These are phyloP conservation scores for Globisporangium lucens DNA, from an alignment of 352 stramenopile genomes.

Conservation along the genomic window DNA sequence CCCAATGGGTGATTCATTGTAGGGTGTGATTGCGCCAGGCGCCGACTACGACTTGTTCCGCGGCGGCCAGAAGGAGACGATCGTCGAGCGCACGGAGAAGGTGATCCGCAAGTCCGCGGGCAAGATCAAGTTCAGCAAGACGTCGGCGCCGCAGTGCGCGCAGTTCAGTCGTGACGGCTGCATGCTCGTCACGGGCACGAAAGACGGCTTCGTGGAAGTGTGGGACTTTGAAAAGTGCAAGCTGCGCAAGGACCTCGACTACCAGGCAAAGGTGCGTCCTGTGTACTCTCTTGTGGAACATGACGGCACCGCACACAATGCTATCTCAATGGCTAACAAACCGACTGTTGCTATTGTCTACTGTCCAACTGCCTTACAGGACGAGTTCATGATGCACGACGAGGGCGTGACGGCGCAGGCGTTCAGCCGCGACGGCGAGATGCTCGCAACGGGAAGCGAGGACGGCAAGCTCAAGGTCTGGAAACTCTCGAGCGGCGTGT, in stretches of 20 bases:
- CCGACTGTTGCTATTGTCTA: neutral
- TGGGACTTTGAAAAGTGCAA: conserved; percentile 92
- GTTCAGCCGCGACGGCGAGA: conserved; percentile 82
- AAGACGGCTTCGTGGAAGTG: conserved; percentile 94
- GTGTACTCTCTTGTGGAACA: neutral
- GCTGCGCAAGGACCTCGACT: conserved; percentile 90
- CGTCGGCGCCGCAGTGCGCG: conserved; percentile 74
- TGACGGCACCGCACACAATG: neutral
- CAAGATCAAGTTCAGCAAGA: conserved; percentile 90
- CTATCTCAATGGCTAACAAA: neutral
- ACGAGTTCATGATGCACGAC: conserved; percentile 94
- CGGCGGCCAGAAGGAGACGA: conserved; percentile 47
- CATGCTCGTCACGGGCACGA: conserved; percentile 91
- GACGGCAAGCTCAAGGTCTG: conserved; percentile 91
- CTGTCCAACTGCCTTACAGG: conserved; percentile 19
- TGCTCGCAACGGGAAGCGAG: conserved; percentile 87
- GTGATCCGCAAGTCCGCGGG: conserved; percentile 56
- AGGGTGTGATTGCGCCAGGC: conserved; percentile 33
- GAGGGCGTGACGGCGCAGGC: conserved; percentile 81
- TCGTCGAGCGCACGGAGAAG: conserved; percentile 60
- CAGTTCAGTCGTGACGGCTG: conserved; percentile 88
- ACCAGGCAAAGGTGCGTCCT: conserved; percentile 77
- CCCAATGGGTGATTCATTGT: no score
- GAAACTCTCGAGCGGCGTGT: conserved; percentile 89
- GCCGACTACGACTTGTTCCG: conserved; percentile 83